phyloP scores from a whole-genome alignment of 1,284 basidiomycete species.

The Ustilago nuda region DNA sequence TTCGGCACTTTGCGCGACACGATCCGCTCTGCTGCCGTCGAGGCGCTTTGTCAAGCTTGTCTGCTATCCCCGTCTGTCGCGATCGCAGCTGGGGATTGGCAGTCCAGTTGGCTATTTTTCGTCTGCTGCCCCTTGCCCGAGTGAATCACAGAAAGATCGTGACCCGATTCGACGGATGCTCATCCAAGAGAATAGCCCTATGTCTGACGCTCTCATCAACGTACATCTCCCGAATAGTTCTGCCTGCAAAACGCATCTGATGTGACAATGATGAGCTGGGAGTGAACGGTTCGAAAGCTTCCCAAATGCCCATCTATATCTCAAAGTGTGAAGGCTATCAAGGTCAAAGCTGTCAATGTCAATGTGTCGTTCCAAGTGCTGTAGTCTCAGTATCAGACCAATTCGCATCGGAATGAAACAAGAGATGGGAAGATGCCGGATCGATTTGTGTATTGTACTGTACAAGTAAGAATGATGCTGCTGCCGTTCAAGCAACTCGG shows the following conservation, averaged over 20 bases:
- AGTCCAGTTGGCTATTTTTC: background rate
- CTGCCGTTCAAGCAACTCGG: background rate
- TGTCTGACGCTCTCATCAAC: background rate
- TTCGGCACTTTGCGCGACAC: constrained; percentile 24
- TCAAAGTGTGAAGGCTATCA: no score
- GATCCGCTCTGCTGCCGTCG: constrained; percentile 4
- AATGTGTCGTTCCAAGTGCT: background rate
- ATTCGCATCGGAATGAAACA: no score
- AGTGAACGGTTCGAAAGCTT: no score
- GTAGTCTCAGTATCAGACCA: no score
- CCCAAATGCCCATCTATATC: no score
- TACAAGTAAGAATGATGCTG: background rate
- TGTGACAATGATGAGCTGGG: no score
- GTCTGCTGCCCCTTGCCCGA: background rate
- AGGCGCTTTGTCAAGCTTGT: background rate
- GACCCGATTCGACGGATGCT: background rate
- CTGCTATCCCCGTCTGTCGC: constrained; percentile 3
- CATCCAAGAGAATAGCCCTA: background rate
- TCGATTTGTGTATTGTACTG: background rate
- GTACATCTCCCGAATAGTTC: background rate
- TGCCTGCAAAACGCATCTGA: background rate
- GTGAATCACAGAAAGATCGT: background rate
- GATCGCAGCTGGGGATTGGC: background rate
- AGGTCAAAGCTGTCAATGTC: no score
- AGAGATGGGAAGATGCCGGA: background rate